Conservation (phyloP, 108 stramenopile genomes). For the Nitzschia putrida region DNA sequence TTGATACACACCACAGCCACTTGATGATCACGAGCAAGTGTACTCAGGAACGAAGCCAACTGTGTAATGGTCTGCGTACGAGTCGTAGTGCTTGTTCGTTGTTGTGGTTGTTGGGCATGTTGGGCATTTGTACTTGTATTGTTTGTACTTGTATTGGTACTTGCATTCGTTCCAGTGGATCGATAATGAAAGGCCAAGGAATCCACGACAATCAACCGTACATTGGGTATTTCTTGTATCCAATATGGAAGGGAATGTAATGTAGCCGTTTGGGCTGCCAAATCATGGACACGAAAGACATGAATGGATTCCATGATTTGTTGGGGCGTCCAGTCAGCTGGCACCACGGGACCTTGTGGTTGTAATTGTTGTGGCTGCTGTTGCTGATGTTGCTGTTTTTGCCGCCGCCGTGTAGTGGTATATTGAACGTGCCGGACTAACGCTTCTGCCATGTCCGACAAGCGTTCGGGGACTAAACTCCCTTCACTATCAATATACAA, state of each 20-base stretch:
- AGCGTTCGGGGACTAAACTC: conserved; percentile 82
- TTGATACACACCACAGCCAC: conserved; percentile 89
- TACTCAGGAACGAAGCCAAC: conserved; percentile 70
- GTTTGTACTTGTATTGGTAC: conserved; percentile 1
- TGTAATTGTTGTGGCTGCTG: conserved; percentile 18
- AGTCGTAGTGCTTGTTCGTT: too few species aligned
- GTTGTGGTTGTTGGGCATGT: too few species aligned
- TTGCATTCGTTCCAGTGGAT: neutral
- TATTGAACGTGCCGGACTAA: conserved; percentile 36
- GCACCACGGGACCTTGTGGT: neutral
- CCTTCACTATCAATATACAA: conserved; percentile 94
- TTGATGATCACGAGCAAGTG: conserved; percentile 63
- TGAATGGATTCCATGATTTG: conserved; percentile 82
- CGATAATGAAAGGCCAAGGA: conserved; percentile 95
- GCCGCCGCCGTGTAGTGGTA: neutral
- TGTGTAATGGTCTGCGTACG: conserved; percentile 68
- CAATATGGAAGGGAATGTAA: conserved; percentile 56
- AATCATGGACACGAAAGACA: conserved; percentile 90
- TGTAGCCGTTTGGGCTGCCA: conserved; percentile 82
- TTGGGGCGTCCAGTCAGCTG: conserved; percentile 39
- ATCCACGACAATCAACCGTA: conserved; percentile 87
- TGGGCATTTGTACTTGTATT: conserved; percentile 40
- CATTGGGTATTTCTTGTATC: conserved; percentile 47
- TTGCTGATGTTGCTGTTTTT: conserved; percentile 2
- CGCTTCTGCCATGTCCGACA: conserved; percentile 75